A percentile compares a stretch with the other conserved stretches of the same genome.
Conservation (phyloP, 179 eudicot species). For the Beta macrorhiza region DNA sequence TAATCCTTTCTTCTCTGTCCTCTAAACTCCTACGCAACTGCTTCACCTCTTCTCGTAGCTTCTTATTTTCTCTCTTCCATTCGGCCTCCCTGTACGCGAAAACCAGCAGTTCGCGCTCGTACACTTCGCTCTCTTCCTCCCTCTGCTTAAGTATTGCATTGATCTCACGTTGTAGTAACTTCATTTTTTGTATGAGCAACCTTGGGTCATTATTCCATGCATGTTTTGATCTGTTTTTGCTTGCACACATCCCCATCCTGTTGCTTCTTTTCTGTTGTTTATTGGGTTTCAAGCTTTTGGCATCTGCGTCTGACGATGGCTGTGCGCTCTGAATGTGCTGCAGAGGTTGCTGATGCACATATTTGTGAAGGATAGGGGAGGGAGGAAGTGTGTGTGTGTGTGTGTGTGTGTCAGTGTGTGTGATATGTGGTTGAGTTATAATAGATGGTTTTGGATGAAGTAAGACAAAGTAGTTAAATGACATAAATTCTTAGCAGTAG, state of each 20-base stretch:
- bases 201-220: conserved; percentile 28
- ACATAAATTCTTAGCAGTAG: conserved; percentile 23
- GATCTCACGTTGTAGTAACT: conserved; percentile 47
- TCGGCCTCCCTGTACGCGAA: conserved; percentile 49
- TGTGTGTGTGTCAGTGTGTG: too few species aligned
- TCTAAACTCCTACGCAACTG: conserved; percentile 36
- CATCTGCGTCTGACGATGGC: background rate
- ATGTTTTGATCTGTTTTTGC: conserved; percentile 16
- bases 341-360: background rate
- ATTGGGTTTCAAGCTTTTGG: conserved; percentile 2
- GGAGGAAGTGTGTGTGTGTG: background rate
- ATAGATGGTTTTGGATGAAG: conserved; percentile 22
- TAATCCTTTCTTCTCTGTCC: conserved; percentile 37
- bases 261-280: background rate
- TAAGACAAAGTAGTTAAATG: conserved; percentile 10
- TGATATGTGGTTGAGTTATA: background rate
- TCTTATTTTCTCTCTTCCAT: conserved; percentile 67
- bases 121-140: conserved; percentile 50
- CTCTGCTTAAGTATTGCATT: conserved; percentile 46
- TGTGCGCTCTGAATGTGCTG: conserved; percentile 2
- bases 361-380: background rate
- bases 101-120: conserved; percentile 48
- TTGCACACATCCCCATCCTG: conserved; percentile 37
- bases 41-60: conserved; percentile 44
- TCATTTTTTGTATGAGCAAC: conserved; percentile 37